These are phyloP conservation scores for Mycena vitilis DNA, from an alignment of 768 basidiomycete genomes.

Conservation along the genomic window DNA sequence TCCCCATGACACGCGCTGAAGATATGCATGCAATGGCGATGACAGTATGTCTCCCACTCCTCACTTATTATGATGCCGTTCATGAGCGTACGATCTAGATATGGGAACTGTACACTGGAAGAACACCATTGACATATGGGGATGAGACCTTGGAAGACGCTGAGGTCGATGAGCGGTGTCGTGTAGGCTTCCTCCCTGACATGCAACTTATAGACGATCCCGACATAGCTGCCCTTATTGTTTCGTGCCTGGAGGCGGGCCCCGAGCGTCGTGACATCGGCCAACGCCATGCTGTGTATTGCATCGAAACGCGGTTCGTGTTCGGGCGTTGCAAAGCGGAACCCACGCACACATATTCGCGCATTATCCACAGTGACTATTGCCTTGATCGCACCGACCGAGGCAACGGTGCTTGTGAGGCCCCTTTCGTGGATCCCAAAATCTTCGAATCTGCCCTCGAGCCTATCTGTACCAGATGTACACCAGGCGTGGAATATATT, in stretches of 20 bases:
- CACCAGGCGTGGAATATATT: neutral
- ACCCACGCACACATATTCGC: neutral
- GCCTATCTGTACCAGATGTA: conserved; percentile 6
- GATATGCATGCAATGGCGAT: conserved; percentile 8
- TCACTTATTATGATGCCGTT: neutral
- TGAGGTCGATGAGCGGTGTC: neutral
- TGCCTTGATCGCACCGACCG: neutral
- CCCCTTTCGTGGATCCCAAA: conserved; percentile 1
- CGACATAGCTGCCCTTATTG: neutral
- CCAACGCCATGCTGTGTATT: neutral
- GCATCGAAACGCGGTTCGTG: neutral
- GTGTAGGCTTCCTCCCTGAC: conserved; percentile 3
- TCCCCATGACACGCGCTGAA: conserved; percentile 15
- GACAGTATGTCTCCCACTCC: neutral
- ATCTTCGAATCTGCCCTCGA: neutral
- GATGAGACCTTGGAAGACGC: neutral
- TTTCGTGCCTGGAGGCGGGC: neutral
- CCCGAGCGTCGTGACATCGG: neutral
- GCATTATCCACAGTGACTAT: neutral
- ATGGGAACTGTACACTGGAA: conserved; percentile 6
- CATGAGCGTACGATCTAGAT: neutral
- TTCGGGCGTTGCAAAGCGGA: conserved; percentile 1
- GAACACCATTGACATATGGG: neutral
- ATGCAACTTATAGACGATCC: conserved; percentile 14
- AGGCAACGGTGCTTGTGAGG: neutral